phyloP scores from a whole-genome alignment of 129 eudicot species.

The Oenanthe sinensis region DNA sequence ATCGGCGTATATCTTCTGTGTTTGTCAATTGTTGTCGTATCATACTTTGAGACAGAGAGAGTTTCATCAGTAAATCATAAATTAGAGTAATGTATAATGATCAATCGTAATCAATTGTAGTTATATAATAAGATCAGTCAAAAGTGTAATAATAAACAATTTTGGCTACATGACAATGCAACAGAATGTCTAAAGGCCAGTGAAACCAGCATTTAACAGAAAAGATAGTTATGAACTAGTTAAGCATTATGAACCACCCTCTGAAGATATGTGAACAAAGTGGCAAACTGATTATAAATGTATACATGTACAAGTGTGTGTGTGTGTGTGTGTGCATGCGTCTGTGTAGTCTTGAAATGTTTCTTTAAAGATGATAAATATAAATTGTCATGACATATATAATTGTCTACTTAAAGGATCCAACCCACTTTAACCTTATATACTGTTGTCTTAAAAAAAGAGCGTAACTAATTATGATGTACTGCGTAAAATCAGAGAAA shows the following conservation, averaged over 20 bases:
- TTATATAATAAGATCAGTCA: neutral
- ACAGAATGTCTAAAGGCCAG: neutral
- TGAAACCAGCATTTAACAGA: neutral
- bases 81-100: neutral
- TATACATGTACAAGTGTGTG: neutral
- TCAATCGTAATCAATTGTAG: neutral
- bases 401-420: neutral
- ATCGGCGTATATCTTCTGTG: slow-evolving; percentile 90
- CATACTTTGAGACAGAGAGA: slow-evolving; percentile 28
- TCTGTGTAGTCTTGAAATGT: neutral
- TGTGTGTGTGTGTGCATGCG: too few relatives aligned
- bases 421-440: neutral
- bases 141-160: neutral
- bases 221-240: neutral
- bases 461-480: slow-evolving; percentile 16
- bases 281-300: neutral
- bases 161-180: neutral
- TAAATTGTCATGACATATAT: neutral
- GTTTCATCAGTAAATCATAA: slow-evolving; percentile 7
- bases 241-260: neutral
- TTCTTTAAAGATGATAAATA: neutral
- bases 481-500: neutral
- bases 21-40: slow-evolving; percentile 71
- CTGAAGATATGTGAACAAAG: neutral
- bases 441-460: neutral